Evolutionary conservation across 306 rosid genomes (phyloP), one percentile per base, ranked within the genome.

Genomic region (Adenanthera pavonina): DNA sequence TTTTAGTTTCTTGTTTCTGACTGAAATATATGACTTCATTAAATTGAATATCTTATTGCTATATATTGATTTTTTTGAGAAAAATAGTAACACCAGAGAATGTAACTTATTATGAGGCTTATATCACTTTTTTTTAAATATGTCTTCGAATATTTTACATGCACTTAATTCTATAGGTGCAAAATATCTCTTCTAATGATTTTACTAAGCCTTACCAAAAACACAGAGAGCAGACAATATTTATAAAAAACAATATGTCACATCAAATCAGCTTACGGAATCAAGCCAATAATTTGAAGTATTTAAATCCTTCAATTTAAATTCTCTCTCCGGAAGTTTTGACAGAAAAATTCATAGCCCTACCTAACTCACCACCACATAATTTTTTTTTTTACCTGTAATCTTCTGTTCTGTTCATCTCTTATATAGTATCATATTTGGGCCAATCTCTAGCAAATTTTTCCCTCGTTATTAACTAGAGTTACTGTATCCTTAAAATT

Each of bases 251-350:
- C 65, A 65, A 84, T 8, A 76, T 52, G 86, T 84, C 86, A 76
- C 86, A 84, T 84, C 84, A 54, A 68, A 74, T 48, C 60, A 54
- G 74, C 77, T 54, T 30, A 15, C 47, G 78, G 76, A 84, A 40
- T 78, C 46, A 62, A 82, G 86, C 57, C 86, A 78, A 81, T 82
- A 74, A 61, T 77, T 84, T 53, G 35, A 69, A 78, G 51, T 74
- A 75, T 54, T 47, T 74, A 48, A 79, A 53, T 71, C 74, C 82
- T 77, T 68, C 75, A 17, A 80, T 34, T 35, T 15, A 34, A 72
- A 71, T 14, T 8, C 67, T 8, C 56, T 34, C 77, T 67, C 46
- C 66, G 15, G 74, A 81, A 61, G 81, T 77, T 59, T 81, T 69
- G 79, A 81, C 53, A 9, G 66, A 38, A 54, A 2, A 61, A 61